phyloP scores from a whole-genome alignment of 768 basidiomycete genomes.

The Candolleomyces aberdarensis region DNA sequence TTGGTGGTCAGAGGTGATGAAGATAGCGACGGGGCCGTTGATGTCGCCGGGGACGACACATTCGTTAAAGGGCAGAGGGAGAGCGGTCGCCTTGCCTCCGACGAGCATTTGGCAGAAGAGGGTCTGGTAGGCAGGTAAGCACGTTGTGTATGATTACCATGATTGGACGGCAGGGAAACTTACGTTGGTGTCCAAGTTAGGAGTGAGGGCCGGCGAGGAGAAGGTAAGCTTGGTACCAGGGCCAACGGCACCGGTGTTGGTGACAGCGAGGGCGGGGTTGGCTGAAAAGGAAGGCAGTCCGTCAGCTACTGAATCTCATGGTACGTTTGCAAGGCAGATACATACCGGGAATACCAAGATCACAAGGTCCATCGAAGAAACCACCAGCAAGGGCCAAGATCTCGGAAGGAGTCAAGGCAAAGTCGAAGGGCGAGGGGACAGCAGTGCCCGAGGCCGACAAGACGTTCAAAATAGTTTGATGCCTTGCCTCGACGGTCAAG shows the following conservation, averaged over 20 bases:
- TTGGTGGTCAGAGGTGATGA: constrained; percentile 58
- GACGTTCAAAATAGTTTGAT: constrained; percentile 75
- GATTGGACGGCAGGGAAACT: constrained; percentile 15
- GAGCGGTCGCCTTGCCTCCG: constrained; percentile 54
- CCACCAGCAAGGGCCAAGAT: constrained; percentile 65
- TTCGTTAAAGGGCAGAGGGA: constrained; percentile 54
- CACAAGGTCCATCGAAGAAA: constrained; percentile 67
- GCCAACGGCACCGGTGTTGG: constrained; percentile 55
- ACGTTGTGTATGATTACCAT: background rate
- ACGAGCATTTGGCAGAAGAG: constrained; percentile 76
- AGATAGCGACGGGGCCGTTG: constrained; percentile 75
- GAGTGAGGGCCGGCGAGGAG: constrained; percentile 52
- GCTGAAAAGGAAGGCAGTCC: constrained; percentile 23
- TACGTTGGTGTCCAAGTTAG: constrained; percentile 40
- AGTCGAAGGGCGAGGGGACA: constrained; percentile 70
- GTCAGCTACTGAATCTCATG: constrained; percentile 15
- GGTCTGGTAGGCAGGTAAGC: constrained; percentile 31
- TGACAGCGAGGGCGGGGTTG: constrained; percentile 57
- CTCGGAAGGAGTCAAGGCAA: constrained; percentile 65
- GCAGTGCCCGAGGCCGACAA: constrained; percentile 53
- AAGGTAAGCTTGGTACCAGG: constrained; percentile 65
- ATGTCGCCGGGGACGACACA: constrained; percentile 66
- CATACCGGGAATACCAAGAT: constrained; percentile 44
- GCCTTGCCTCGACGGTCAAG: constrained; percentile 79
- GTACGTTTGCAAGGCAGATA: constrained; percentile 24